These are phyloP conservation scores for Glebionis coronaria DNA, from an alignment of 129 eudicot genomes.

Conservation along the genomic window DNA sequence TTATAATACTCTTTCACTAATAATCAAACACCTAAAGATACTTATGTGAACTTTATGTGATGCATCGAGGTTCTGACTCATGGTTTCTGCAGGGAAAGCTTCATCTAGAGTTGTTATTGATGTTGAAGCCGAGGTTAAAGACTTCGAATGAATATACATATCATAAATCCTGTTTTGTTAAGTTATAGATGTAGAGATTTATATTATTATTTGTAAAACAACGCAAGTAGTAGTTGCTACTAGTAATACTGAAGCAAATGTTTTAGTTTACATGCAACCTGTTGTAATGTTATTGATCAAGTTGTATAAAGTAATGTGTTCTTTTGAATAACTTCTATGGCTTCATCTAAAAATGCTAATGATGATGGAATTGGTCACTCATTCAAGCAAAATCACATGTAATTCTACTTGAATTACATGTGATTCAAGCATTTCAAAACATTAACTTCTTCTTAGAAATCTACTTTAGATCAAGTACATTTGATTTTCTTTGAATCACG, in stretches of 20 bases:
- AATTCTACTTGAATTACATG: too few species aligned
- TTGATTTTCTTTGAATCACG: too few species aligned
- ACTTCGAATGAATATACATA: slow-evolving; percentile 42
- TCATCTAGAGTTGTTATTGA: slow-evolving; percentile 61
- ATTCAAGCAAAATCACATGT: too few species aligned
- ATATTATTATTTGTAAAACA: slow-evolving; percentile 23
- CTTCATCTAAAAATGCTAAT: too few species aligned
- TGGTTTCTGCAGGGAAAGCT: slow-evolving; percentile 49
- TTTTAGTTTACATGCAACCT: background rate
- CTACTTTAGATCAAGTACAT: too few species aligned
- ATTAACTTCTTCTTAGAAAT: too few species aligned
- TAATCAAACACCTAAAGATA: background rate
- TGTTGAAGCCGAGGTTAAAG: slow-evolving; percentile 82
- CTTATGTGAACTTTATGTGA: background rate
- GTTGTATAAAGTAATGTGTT: too few species aligned
- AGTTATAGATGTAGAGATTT: slow-evolving; percentile 21
- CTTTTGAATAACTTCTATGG: too few species aligned
- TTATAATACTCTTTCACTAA: background rate
- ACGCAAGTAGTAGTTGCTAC: too few species aligned
- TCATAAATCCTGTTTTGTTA: slow-evolving; percentile 2
- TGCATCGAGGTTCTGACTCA: background rate
- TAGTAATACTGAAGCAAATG: too few species aligned
- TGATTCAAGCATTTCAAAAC: too few species aligned
- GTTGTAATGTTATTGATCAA: background rate
- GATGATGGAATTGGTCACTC: too few species aligned